A percentile compares a stretch with the other conserved stretches of the same genome.
These are phyloP conservation scores for Dioszegia aurantiaca DNA, from an alignment of 768 basidiomycete species.

Conservation along the genomic window DNA sequence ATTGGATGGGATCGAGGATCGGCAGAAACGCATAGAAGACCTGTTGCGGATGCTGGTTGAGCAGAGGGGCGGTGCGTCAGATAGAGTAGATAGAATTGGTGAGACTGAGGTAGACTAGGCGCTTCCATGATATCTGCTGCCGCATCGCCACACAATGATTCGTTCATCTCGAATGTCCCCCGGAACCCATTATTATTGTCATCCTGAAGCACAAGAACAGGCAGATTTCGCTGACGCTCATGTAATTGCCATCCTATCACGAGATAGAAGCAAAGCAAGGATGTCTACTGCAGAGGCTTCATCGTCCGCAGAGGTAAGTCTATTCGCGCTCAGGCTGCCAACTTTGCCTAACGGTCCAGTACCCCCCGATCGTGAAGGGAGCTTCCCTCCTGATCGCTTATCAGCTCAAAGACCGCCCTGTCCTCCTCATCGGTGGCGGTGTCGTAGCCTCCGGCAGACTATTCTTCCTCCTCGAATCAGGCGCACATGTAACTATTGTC, in stretches of 20 bases:
- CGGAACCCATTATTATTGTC: background rate
- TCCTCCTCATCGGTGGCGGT: conserved; percentile 92
- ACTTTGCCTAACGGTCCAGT: conserved; percentile 2
- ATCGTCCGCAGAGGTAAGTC: background rate
- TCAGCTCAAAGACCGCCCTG: conserved; percentile 78
- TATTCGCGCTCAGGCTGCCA: background rate
- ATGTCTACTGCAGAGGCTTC: conserved; percentile 6
- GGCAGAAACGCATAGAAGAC: conserved; percentile 46
- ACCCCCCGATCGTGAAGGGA: conserved; percentile 53
- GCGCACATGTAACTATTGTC: conserved; percentile 74
- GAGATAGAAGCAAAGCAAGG: background rate
- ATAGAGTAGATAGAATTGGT: no score
- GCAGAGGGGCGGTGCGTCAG: background rate
- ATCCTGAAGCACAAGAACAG: background rate
- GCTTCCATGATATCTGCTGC: no score
- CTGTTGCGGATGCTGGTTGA: conserved; percentile 34
- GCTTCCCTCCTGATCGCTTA: conserved; percentile 86
- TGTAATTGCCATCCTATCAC: no score
- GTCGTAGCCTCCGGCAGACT: conserved; percentile 85
- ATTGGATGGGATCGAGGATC: conserved; percentile 40
- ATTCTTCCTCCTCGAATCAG: conserved; percentile 76
- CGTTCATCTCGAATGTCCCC: background rate
- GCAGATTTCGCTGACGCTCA: no score
- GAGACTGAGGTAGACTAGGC: no score
- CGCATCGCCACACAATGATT: no score